phyloP scores from a whole-genome alignment of 192 early-diverging fungal genomes.

The Lunasporangiospora selenospora region DNA sequence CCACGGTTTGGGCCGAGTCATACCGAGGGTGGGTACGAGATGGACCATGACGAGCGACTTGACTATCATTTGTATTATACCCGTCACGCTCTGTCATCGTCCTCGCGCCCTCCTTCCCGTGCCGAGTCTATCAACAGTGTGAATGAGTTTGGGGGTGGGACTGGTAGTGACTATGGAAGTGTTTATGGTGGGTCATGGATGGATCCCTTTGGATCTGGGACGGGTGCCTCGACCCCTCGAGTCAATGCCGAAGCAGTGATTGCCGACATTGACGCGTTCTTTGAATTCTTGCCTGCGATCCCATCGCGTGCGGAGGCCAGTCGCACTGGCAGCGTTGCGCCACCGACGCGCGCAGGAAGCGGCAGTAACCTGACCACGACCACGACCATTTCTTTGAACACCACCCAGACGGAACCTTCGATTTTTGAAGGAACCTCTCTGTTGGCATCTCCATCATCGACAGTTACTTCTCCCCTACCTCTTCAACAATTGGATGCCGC shows the following conservation, averaged over 20 bases:
- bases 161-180: conserved; percentile 17
- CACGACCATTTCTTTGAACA: conserved; percentile 13
- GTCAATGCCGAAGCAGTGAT: conserved; percentile 41
- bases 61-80: conserved; percentile 50
- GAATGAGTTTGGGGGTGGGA: conserved; percentile 12
- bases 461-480: not conserved
- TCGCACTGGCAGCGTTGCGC: too few species aligned
- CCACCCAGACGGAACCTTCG: conserved; percentile 13
- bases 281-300: conserved; percentile 15
- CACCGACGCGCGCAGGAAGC: too few species aligned
- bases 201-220: conserved; percentile 4
- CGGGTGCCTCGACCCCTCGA: conserved; percentile 22
- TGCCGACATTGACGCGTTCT: conserved; percentile 46
- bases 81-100: conserved; percentile 37
- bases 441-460: not conserved
- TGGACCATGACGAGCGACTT: conserved; percentile 48
- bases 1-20: not conserved
- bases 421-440: conserved; percentile 18
- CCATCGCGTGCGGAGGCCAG: too few species aligned
- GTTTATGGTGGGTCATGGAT: conserved; percentile 16
- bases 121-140: conserved; percentile 32
- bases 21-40: conserved; percentile 29
- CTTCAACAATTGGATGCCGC: not conserved
- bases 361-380: not conserved
- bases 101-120: conserved; percentile 41